A percentile compares a stretch with the other conserved stretches of the same genome.
These are phyloP conservation scores for Aplosporella prunicola DNA, from an alignment of 2,329 filamentous ascomycete species.

Conservation along the genomic window DNA sequence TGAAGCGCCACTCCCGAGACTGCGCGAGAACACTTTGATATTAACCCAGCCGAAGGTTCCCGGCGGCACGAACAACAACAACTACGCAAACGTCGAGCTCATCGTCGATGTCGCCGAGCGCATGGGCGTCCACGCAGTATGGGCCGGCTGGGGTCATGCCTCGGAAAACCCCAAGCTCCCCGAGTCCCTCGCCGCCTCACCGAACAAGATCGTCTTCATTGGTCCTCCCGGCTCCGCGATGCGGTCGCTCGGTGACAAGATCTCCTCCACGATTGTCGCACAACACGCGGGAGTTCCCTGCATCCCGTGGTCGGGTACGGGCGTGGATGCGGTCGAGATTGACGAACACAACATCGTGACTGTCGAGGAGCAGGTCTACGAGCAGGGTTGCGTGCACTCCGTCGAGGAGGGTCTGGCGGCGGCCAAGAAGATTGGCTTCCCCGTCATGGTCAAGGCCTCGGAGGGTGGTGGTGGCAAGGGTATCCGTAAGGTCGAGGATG, in stretches of 20 bases:
- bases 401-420: slow-evolving; percentile 83
- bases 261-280: slow-evolving; percentile 97
- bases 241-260: slow-evolving; percentile 98
- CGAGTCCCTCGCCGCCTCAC: slow-evolving; percentile 88
- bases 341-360: slow-evolving; percentile 84
- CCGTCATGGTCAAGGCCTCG: slow-evolving; percentile 99
- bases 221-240: slow-evolving; percentile 96
- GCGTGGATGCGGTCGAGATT: slow-evolving; percentile 70
- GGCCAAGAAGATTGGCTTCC: slow-evolving; percentile 88
- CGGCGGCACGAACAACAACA: slow-evolving; percentile 99
- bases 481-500: slow-evolving; percentile 85
- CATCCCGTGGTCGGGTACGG: slow-evolving; percentile 98
- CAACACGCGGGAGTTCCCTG: slow-evolving; percentile 94
- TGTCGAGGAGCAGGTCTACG: slow-evolving; percentile 75
- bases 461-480: slow-evolving; percentile 98
- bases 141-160: slow-evolving; percentile 98
- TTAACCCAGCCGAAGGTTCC: slow-evolving; percentile 65
- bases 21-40: slow-evolving; percentile 12
- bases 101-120: slow-evolving; percentile 98
- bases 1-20: not conserved
- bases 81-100: slow-evolving; percentile 98
- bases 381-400: slow-evolving; percentile 80
- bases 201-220: slow-evolving; percentile 98
- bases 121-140: slow-evolving; percentile 96
- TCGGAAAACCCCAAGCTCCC: slow-evolving; percentile 98